A percentile compares a stretch with the other conserved stretches of the same genome.
phyloP scores from a whole-genome alignment of 2,329 filamentous ascomycete species.

The Aspergillus unguis region DNA sequence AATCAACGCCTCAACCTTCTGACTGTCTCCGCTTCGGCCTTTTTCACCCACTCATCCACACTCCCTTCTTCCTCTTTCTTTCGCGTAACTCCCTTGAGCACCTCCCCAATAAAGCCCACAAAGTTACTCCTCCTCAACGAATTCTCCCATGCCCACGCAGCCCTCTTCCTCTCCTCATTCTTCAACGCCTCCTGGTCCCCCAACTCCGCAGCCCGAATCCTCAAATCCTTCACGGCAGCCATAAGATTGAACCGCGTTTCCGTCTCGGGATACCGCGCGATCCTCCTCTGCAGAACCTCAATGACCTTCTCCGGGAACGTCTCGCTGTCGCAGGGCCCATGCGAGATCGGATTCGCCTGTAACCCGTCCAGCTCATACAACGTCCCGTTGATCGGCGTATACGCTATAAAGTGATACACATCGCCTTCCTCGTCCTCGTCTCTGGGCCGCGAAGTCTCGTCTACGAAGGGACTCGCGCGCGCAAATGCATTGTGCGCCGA shows the following conservation, averaged over 20 bases:
- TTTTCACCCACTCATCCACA: conserved; percentile 80
- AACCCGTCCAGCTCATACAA: conserved; percentile 95
- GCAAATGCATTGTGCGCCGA: conserved; percentile 89
- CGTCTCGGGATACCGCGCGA: conserved; percentile 75
- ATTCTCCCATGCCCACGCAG: conserved; percentile 93
- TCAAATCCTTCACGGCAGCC: conserved; percentile 82
- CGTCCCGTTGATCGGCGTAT: conserved; percentile 72
- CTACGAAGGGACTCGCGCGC: conserved; percentile 81
- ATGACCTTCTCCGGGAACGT: conserved; percentile 79
- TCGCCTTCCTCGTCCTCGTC: conserved; percentile 76
- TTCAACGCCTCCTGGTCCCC: conserved; percentile 76
- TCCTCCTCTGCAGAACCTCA: conserved; percentile 77
- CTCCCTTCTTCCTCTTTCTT: conserved; percentile 65
- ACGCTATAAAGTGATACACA: conserved; percentile 96
- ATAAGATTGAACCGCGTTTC: conserved; percentile 97
- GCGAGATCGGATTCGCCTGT: conserved; percentile 86
- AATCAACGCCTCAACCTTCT: conserved; percentile 30
- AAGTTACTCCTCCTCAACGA: conserved; percentile 90
- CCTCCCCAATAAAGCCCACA: conserved; percentile 87
- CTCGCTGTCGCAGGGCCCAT: conserved; percentile 68
- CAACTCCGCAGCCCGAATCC: conserved; percentile 71
- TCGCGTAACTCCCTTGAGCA: conserved; percentile 80
- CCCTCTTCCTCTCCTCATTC: conserved; percentile 77
- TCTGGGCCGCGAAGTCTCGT: conserved; percentile 74
- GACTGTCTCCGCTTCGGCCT: conserved; percentile 49